Percentiles rank a stretch among this genome's conserved stretches.
These are phyloP conservation scores for Neurospora africana DNA, from an alignment of 495 filamentous ascomycete genomes.

Conservation along the genomic window DNA sequence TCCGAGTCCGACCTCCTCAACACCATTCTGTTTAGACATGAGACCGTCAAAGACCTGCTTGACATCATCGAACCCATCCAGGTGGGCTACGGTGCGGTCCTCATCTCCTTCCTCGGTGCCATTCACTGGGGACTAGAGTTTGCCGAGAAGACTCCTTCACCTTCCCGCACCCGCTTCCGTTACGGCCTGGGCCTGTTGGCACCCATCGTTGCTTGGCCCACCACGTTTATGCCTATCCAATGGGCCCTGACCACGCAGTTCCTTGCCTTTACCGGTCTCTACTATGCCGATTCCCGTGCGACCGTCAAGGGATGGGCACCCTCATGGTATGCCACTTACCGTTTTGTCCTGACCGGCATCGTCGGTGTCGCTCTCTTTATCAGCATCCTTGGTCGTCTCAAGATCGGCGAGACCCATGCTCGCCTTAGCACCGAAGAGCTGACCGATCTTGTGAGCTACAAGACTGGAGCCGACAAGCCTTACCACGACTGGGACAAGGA, in stretches of 20 bases:
- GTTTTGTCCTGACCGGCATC: conserved; percentile 89
- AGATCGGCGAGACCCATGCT: conserved; percentile 52
- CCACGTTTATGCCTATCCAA: conserved; percentile 73
- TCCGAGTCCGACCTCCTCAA: conserved; percentile 47
- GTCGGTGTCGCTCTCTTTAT: conserved; percentile 83
- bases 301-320: conserved; percentile 73
- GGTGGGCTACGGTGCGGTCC: conserved; percentile 85
- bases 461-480: conserved; percentile 40
- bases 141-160: conserved; percentile 33
- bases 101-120: conserved; percentile 92
- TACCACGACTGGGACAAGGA: conserved; percentile 28
- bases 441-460: conserved; percentile 39
- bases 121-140: conserved; percentile 86
- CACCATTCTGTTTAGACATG: conserved; percentile 48
- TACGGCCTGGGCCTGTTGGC: conserved; percentile 78
- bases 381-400: conserved; percentile 74
- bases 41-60: conserved; percentile 63
- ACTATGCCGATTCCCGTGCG: conserved; percentile 76
- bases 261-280: conserved; percentile 75
- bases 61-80: conserved; percentile 83
- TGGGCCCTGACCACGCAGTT: conserved; percentile 89
- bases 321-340: conserved; percentile 84
- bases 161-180: conserved; percentile 38
- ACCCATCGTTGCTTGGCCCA: conserved; percentile 87
- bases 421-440: conserved; percentile 51